Conservation (phyloP, 2,329 filamentous ascomycete species). For the Graphilbum sp. region DNA sequence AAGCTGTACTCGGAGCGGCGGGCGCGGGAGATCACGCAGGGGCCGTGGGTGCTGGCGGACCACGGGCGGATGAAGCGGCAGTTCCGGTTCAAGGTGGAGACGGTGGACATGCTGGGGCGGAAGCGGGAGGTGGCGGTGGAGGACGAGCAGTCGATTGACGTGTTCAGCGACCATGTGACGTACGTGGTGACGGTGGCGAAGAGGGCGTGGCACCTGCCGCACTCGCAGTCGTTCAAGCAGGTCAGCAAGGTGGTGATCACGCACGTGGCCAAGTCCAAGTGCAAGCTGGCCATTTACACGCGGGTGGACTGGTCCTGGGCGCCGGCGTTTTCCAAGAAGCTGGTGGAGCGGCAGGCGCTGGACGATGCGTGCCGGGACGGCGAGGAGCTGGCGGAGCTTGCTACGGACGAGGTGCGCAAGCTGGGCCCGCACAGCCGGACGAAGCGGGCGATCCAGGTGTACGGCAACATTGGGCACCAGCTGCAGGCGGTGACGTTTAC, state of each 20-base stretch:
- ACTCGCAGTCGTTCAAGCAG: slow-evolving; percentile 61
- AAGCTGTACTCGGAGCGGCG: slow-evolving; percentile 73
- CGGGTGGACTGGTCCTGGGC: slow-evolving; percentile 73
- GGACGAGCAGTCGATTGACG: slow-evolving; percentile 77
- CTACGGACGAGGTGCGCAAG: slow-evolving; percentile 61
- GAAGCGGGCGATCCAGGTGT: slow-evolving; percentile 63
- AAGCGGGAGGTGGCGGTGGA: slow-evolving; percentile 45
- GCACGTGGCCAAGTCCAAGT: slow-evolving; percentile 78
- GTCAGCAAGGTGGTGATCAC: slow-evolving; percentile 89
- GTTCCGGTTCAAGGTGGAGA: slow-evolving; percentile 64
- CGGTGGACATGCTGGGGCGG: slow-evolving; percentile 47
- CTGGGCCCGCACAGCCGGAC: slow-evolving; percentile 59
- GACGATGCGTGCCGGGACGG: slow-evolving; percentile 59
- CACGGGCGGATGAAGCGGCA: slow-evolving; percentile 55
- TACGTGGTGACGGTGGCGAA: slow-evolving; percentile 48
- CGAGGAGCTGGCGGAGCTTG: slow-evolving; percentile 57
- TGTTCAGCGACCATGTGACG: slow-evolving; percentile 58
- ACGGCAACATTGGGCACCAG: slow-evolving; percentile 57
- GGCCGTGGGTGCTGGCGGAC: slow-evolving; percentile 63
- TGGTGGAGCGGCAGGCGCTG: slow-evolving; percentile 56
- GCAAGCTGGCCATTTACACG: slow-evolving; percentile 77
- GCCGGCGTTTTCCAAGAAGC: slow-evolving; percentile 40
- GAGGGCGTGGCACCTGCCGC: slow-evolving; percentile 71
- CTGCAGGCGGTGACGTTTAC: slow-evolving; percentile 46
- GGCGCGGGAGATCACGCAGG: slow-evolving; percentile 67